phyloP scores from a whole-genome alignment of 1,284 basidiomycete genomes.

The Kalmanozyma brasiliensis region DNA sequence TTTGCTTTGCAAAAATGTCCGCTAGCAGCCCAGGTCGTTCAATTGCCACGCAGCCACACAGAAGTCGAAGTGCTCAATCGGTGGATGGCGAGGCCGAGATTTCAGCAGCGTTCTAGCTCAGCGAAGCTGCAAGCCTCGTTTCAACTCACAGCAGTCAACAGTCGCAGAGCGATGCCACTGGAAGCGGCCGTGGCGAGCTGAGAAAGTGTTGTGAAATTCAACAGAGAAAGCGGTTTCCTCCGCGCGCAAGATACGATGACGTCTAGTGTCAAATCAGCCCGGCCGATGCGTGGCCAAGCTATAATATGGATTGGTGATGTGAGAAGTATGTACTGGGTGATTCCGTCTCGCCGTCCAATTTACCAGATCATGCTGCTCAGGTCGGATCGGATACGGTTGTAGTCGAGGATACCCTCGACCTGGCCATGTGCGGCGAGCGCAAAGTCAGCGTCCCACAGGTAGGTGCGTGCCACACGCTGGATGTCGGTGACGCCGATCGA shows the following conservation, averaged over 20 bases:
- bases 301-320: conserved; percentile 3
- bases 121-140: too few species aligned
- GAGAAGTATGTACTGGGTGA: conserved; percentile 1
- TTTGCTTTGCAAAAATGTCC: background rate
- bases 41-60: too few species aligned
- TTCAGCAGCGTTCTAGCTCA: too few species aligned
- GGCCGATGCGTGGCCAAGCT: conserved; percentile 6
- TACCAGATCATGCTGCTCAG: conserved; percentile 68
- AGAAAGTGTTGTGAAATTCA: conserved; percentile 21
- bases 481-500: conserved; percentile 89
- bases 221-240: conserved; percentile 27
- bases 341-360: conserved; percentile 4
- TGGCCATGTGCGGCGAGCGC: conserved; percentile 54
- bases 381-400: conserved; percentile 68
- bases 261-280: conserved; percentile 19
- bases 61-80: too few species aligned
- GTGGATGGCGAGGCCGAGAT: too few species aligned
- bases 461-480: conserved; percentile 92
- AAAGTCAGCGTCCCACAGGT: conserved; percentile 91
- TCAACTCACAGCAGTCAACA: background rate
- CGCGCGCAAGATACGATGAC: conserved; percentile 33
- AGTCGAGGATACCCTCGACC: conserved; percentile 78
- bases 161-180: background rate
- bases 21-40: background rate
- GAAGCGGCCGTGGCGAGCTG: conserved; percentile 24